A percentile compares a stretch with the other conserved stretches of the same genome.
Evolutionary conservation across 192 early-diverging fungal genomes (phyloP).

Genomic region (Polychytrium aggregatum): DNA sequence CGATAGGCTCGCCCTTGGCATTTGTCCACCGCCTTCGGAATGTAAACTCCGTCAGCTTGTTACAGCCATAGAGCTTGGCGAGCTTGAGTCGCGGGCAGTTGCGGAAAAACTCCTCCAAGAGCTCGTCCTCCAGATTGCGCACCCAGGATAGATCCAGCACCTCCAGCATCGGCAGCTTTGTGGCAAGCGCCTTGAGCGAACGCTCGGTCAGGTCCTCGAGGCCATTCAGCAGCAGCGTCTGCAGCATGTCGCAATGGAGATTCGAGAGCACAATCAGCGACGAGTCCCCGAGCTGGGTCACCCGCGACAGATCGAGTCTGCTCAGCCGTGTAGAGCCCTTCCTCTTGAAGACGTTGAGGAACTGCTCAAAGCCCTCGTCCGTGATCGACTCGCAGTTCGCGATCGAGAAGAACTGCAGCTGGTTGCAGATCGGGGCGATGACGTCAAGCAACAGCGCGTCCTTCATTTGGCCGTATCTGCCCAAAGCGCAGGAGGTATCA

Average conservation of each 20-base stretch:
- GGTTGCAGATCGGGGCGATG: constrained; percentile 41
- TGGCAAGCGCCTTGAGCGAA: constrained; percentile 38
- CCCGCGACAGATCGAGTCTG: constrained; percentile 48
- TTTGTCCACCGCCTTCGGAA: constrained; percentile 12
- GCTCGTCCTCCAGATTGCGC: constrained; percentile 59
- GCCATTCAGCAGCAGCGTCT: constrained; percentile 53
- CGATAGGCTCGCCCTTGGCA: constrained; percentile 14
- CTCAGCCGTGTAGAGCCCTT: constrained; percentile 23
- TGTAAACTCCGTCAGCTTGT: constrained; percentile 37
- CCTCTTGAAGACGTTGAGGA: constrained; percentile 29
- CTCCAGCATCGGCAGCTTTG: constrained; percentile 18
- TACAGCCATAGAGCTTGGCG: constrained; percentile 67
- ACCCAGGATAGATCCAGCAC: constrained; percentile 66
- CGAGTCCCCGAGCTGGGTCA: constrained; percentile 52
- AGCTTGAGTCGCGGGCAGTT: constrained; percentile 31
- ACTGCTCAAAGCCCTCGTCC: constrained; percentile 33
- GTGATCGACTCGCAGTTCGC: constrained; percentile 50
- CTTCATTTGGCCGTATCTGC: constrained; percentile 23
- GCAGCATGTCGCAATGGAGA: constrained; percentile 47
- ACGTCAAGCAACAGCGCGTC: constrained; percentile 45
- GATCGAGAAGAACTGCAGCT: constrained; percentile 51
- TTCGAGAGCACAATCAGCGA: constrained; percentile 42
- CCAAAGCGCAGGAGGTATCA: too few relatives aligned
- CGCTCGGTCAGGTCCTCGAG: constrained; percentile 52
- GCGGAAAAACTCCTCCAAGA: constrained; percentile 46